Percentiles rank a stretch among this genome's conserved stretches.
Conservation (phyloP, 2,329 filamentous ascomycete genomes). For the Xylariaceae sp. region DNA sequence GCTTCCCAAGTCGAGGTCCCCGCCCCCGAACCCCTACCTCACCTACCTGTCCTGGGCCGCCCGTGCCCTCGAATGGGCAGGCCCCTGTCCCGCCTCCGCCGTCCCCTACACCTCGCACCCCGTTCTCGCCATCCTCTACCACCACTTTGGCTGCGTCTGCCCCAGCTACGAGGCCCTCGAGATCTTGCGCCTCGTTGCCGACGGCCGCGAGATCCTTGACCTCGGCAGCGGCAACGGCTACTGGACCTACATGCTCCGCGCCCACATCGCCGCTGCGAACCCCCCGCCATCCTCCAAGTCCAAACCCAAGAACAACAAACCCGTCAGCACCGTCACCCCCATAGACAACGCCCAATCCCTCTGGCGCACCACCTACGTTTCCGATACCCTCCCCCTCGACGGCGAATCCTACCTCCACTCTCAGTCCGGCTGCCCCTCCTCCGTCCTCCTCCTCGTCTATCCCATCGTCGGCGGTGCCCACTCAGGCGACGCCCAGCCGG, state of each 20-base stretch:
- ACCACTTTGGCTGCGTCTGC: conserved; percentile 72
- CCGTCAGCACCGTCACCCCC: conserved; percentile 37
- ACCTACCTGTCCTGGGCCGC: conserved; percentile 65
- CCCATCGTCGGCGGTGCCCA: conserved; percentile 56
- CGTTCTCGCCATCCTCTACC: conserved; percentile 68
- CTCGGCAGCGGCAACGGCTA: conserved; percentile 71
- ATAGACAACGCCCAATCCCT: conserved; percentile 65
- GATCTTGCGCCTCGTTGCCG: conserved; percentile 53
- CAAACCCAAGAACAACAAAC: not conserved
- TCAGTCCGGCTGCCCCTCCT: conserved; percentile 44
- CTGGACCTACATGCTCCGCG: conserved; percentile 67
- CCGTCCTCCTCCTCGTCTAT: conserved; percentile 67
- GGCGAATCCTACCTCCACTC: conserved; percentile 53
- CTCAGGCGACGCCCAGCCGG: conserved; percentile 51
- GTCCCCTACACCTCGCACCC: conserved; percentile 52
- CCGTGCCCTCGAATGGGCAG: conserved; percentile 60
- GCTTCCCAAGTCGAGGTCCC: conserved; percentile 14
- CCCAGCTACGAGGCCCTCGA: conserved; percentile 63
- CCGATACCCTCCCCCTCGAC: conserved; percentile 60
- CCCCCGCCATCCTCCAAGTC: conserved; percentile 3
- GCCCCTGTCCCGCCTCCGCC: conserved; percentile 49
- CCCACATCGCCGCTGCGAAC: conserved; percentile 5
- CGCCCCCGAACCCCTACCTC: conserved; percentile 58
- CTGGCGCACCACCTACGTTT: conserved; percentile 66
- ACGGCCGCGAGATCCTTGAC: conserved; percentile 54